These are phyloP conservation scores for Apophysomyces variabilis DNA, from an alignment of 371 early-diverging fungal genomes.

Conservation along the genomic window DNA sequence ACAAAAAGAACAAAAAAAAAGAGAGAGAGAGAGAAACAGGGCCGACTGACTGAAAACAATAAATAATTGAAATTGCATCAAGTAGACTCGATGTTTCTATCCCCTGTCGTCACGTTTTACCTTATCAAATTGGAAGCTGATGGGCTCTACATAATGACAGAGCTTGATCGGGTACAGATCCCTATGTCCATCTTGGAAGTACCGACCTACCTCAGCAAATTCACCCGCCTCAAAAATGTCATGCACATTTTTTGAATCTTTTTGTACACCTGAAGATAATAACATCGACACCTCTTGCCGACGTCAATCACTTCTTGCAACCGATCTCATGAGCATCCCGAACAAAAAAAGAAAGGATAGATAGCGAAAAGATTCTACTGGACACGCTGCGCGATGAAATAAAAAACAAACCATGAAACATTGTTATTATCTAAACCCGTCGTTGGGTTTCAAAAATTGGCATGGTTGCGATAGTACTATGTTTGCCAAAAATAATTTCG, in stretches of 20 bases:
- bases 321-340: slow-evolving; percentile 12
- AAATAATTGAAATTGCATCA: too few species aligned
- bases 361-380: slow-evolving; percentile 23
- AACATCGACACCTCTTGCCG: slow-evolving; percentile 17
- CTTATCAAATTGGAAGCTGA: slow-evolving; percentile 30
- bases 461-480: too few species aligned
- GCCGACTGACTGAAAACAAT: too few species aligned
- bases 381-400: neutral
- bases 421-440: too few species aligned
- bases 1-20: too few species aligned
- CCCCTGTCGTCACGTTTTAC: slow-evolving; percentile 26
- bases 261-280: slow-evolving; percentile 18
- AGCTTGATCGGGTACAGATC: slow-evolving; percentile 22
- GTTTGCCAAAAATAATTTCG: too few species aligned
- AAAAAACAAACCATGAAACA: too few species aligned
- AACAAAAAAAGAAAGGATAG: slow-evolving; percentile 17
- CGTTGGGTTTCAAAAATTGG: too few species aligned
- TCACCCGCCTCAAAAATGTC: slow-evolving; percentile 20
- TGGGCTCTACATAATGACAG: slow-evolving; percentile 32
- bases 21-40: too few species aligned
- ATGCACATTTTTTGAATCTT: slow-evolving; percentile 20
- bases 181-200: slow-evolving; percentile 29
- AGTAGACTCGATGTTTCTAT: slow-evolving; percentile 12
- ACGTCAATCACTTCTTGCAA: too few species aligned
- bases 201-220: slow-evolving; percentile 28